Conservation (phyloP, 2,329 filamentous ascomycete species). For the Chrysoporthe cubensis region DNA sequence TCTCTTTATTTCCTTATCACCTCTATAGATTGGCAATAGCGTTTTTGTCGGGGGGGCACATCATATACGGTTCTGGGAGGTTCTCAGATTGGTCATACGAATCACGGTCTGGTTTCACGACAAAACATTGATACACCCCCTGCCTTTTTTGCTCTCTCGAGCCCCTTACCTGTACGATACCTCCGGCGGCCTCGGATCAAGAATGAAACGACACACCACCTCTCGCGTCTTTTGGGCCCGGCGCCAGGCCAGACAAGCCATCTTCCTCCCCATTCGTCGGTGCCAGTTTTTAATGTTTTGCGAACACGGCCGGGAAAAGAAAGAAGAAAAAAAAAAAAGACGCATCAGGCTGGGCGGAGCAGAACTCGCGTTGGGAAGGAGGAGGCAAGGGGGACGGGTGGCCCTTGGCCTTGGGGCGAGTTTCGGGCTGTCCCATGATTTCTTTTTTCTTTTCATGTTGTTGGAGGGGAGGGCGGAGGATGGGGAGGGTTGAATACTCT, state of each 20-base stretch:
- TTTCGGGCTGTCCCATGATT: not conserved
- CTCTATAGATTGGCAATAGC: slow-evolving; percentile 23
- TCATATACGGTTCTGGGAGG: slow-evolving; percentile 13
- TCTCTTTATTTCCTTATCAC: not conserved
- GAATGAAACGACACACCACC: slow-evolving; percentile 3
- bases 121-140: slow-evolving; percentile 14
- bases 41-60: slow-evolving; percentile 16
- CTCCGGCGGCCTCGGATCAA: slow-evolving; percentile 1
- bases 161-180: slow-evolving; percentile 1
- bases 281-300: slow-evolving; percentile 24
- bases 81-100: slow-evolving; percentile 21
- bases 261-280: slow-evolving; percentile 10
- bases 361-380: too few species aligned
- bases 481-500: not conserved
- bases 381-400: too few species aligned
- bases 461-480: not conserved
- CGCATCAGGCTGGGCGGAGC: not conserved
- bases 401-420: not conserved
- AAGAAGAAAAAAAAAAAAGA: slow-evolving; percentile 4
- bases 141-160: slow-evolving; percentile 10
- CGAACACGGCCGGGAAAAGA: slow-evolving; percentile 1
- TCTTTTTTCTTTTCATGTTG: too few species aligned
- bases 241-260: slow-evolving; percentile 5
- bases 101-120: slow-evolving; percentile 24
- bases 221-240: slow-evolving; percentile 15